Evolutionary conservation across 164 flowering plant genomes (phyloP), one percentile per base, ranked within the genome.

Genomic region (Vitis labrusca): DNA sequence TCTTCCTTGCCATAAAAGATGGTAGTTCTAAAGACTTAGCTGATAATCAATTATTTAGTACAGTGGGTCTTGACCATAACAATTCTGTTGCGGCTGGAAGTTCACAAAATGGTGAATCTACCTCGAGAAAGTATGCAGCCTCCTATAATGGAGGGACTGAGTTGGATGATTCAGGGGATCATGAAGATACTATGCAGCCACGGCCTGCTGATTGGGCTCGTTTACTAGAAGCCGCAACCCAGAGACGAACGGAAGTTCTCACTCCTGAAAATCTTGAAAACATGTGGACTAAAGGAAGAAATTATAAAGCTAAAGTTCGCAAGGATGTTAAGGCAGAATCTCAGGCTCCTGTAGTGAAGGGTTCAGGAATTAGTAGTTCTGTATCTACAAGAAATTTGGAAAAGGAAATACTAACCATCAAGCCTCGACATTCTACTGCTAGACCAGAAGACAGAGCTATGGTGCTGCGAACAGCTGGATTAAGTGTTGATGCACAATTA

Each of bases 261-360:
- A 80, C 86, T 76, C 99, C 99, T 80, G 99, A 96, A 80, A 93
- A 96, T 88, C 97, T 96, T 73, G 99, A 96, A 61, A 94, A 93
- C 79, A 81, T 93, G 89, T 96, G 99, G 99, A 70, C 97, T 37
- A 93, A 73, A 74, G 99, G 99, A 76, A 86, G 98, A 76, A 83
- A 93, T 67, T 93, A 96, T 56, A 89, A 83, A 72, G 76, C 69
- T 64, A 93, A 87, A 80, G 79, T 71, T 67, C 78, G 75, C 49
- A 88, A 89, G 58, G 75, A 16, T 63, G 69, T 73, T 58, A 78
- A 71, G 59, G 52, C 63, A 61, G 78, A 74, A 65, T 17, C 60
- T 75, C 77, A 71, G 63, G 73, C 71, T 64, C 54, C 79, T 66
- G 29, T 51, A 27, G 65, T 44, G 63, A 81, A 79, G 65, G 71